Evolutionary conservation across 371 early-diverging fungal genomes (phyloP), one percentile per base, ranked within the genome.

Genomic region (Syncephalastrum monosporum): DNA sequence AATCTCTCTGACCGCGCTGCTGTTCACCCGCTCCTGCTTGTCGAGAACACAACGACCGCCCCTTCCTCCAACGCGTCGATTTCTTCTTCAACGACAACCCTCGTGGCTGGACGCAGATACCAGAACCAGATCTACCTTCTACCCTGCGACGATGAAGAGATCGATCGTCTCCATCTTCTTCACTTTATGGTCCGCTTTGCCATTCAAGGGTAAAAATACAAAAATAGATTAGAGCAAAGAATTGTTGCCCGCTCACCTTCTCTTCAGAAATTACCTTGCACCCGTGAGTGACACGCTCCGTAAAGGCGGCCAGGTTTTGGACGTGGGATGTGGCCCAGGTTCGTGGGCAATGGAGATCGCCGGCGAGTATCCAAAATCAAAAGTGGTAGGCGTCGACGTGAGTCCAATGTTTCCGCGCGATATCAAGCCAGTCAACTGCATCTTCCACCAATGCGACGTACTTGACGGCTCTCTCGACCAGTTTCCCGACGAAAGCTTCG

Each of bases 301-400:
- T 29, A 73, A 75, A 45, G 79, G 79, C 1, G 74, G 64, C n/a
- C 64, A 64, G 12, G 71, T 79, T 3, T 56, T 79, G 15, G 79
- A 79, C 59, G 73, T 82, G 17, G 85, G 82, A 2, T 82, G 82
- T 54, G 85, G 85, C 4, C 67, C 73, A 14, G 85, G 85, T 1
- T 58, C 79, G 3, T 84, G 85, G 85, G 71, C 80, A 24, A 81
- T 75, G 76, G 83, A 81, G 42, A 82, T 82, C 60, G 81, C 83
- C 43, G 73, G 76, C 46, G 80, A 82, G 53, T 82, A 82, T 47
- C 83, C 83, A 4, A 68, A 77, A 49, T 79, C 83, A 13, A 75
- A 71, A 38, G 66, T 82, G 4, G 68, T 79, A 38, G 83, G 82
- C n/a, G 58, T 75, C 7, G 79, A 79, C 24, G 71, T 79, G 7